Base-by-base conservation (phyloP, 169 alveolate genomes). In the Theileria sp. region DNA sequence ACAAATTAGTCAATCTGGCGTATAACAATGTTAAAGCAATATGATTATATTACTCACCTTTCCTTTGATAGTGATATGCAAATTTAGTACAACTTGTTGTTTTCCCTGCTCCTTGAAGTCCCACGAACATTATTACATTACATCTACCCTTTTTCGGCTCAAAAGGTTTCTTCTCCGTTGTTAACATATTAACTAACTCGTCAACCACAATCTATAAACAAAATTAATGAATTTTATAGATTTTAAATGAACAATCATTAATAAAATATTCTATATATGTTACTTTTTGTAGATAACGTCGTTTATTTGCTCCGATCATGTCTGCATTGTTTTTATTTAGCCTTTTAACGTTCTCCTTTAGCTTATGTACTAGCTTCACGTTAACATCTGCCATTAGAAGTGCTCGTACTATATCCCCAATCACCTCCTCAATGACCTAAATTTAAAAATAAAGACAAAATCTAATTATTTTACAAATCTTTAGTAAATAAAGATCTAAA, bases 41-140 rank as follows among this genome's bases (percentile, higher is more conserved):
- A n/a, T n/a, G n/a, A n/a, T 3, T 13, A 6, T 8, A 34, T 32
- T 34, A 71, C 70, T n/a, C 67, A 74, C 95, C 98, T 91, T 97
- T 96, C 65, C 97, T 89, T 86, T 95, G 96, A 90, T 97, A 97
- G 86, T 94, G 95, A 90, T 97, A 95, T 19, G 99, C 99, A 84
- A 92, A 98, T 92, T 98, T 98, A 19, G 99, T 97, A 87, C 99
- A 97, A 4, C 99, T 97, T 12, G 99, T 98, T n/a, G 99, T 98
- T 79, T 98, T 98, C 64, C 99, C 99, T 54, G 99, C 93, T 32
- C 99, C 99, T 92, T 98, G 99, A 66, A 98, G 89, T 8, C 99
- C 99, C 34, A 98, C 99, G 81, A 98, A 98, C 98, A 98, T 97
- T 49, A 98, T 94, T 25, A 98, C 97, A 84, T 98, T 98, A 28